Conservation (phyloP, 2,329 filamentous ascomycete genomes). For the Cladosporium velox region DNA sequence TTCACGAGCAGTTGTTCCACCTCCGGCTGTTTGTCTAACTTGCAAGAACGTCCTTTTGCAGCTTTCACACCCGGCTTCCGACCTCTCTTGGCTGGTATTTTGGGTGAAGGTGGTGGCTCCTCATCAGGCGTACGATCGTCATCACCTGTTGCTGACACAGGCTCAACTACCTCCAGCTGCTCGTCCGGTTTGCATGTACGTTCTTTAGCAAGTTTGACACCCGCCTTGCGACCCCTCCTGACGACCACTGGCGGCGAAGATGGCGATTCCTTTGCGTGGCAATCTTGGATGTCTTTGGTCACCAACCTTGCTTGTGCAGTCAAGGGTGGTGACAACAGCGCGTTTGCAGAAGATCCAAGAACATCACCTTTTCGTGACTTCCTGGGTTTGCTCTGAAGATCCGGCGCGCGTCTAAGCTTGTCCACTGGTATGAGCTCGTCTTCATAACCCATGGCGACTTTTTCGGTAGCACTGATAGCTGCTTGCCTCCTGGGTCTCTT, state of each 20-base stretch:
- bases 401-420: constrained; percentile 26
- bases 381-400: constrained; percentile 11
- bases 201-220: background rate
- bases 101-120: background rate
- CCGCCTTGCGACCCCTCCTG: background rate
- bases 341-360: background rate
- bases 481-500: constrained; percentile 30
- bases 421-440: constrained; percentile 30
- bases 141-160: background rate
- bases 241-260: background rate
- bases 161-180: background rate
- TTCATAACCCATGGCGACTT: constrained; percentile 28
- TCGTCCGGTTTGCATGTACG: background rate
- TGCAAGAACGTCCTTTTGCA: background rate
- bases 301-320: background rate
- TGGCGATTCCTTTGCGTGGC: background rate
- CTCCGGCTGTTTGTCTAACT: too few species aligned
- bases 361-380: background rate
- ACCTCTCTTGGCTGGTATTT: background rate
- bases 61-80: background rate
- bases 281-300: background rate
- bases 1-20: too few species aligned
- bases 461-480: constrained; percentile 28
- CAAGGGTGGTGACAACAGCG: background rate
- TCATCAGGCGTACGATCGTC: background rate